These are phyloP conservation scores for Ochetophila trinervis DNA, from an alignment of 306 rosid species.

Conservation along the genomic window DNA sequence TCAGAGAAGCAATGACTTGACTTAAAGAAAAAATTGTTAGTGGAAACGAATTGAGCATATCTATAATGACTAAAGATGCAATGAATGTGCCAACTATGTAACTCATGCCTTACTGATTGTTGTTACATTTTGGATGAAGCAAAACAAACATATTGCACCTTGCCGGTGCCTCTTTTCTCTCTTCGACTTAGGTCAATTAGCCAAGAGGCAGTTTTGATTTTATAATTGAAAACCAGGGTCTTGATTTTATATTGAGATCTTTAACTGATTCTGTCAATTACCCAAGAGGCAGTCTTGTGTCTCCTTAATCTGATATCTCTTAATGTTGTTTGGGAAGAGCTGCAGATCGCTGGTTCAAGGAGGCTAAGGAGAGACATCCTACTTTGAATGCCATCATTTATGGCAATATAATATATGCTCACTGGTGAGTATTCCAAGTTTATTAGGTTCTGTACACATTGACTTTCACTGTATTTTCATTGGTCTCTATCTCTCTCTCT, in stretches of 20 bases:
- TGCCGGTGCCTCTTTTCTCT: neutral
- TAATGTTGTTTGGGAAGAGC: conserved; percentile 74
- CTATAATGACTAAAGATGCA: too few species aligned
- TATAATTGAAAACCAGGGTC: conserved; percentile 3
- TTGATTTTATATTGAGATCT: conserved; percentile 18
- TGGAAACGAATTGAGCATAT: too few species aligned
- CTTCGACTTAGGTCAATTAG: conserved; percentile 12
- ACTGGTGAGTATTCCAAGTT: conserved; percentile 57
- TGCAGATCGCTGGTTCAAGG: conserved; percentile 95
- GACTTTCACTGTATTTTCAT: neutral
- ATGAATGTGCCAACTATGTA: neutral
- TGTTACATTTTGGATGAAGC: neutral
- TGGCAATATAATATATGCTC: conserved; percentile 86
- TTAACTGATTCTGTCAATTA: conserved; percentile 15
- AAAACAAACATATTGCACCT: neutral
- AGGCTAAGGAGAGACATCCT: conserved; percentile 72
- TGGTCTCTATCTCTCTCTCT: conserved; percentile 13
- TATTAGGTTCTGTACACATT: conserved; percentile 12
- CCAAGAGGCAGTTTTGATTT: too few species aligned
- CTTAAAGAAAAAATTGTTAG: too few species aligned
- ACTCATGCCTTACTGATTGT: neutral
- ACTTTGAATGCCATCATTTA: conserved; percentile 80
- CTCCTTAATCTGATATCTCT: conserved; percentile 39
- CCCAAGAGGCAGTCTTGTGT: conserved; percentile 8
- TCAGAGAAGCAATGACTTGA: too few species aligned